Evolutionary conservation across 2,329 filamentous ascomycete species (phyloP), one percentile per base, ranked within the genome.

Genomic region (Ceratocystiopsis brevicomis): DNA sequence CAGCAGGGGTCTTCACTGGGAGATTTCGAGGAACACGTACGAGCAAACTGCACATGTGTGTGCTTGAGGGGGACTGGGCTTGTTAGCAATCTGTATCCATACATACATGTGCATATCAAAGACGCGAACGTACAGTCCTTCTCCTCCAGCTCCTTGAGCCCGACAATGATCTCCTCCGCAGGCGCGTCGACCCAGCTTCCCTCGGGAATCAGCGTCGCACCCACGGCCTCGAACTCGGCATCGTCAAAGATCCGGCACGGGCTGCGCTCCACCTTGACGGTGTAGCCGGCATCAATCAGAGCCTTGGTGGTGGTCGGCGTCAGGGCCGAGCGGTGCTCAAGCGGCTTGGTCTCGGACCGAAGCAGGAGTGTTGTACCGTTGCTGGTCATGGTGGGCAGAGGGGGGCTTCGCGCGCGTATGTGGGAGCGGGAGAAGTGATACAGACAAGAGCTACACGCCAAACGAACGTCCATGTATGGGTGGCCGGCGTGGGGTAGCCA

Each of bases 81-180:
- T 30, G 25, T 30, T 30, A 30, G 25, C 25, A 2, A 11, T 30
- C 2, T 30, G 6, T 10, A 4, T 2, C 5, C 10, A 30, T 30
- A 10, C 10, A 30, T 30, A 30, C 25, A 21, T 8, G 4, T 8
- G 25, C 2, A 6, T 8, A 30, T 21, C 25, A 30, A 30, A 6
- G 25, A 2, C 6, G 6, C 10, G 8, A 2, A 30, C 25, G 6
- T 30, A 30, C 25, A 30, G 8, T 30, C 25, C 25, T 30, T 30
- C 52, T 80, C 78, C 19, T 76, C 76, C 12, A 87, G 68, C 62
- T 86, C 81, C 69, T 87, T 87, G 47, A 87, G 67, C 37, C 81
- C 81, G 45, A 86, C 61, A 47, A 87, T 76, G 53, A 85, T 73
- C 55, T 81, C 68, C 48, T 81, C 76, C 50, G 65, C 61, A 36